These are phyloP conservation scores for Pseudoturritis turrita DNA, from an alignment of 345 rosid species.

Conservation along the genomic window DNA sequence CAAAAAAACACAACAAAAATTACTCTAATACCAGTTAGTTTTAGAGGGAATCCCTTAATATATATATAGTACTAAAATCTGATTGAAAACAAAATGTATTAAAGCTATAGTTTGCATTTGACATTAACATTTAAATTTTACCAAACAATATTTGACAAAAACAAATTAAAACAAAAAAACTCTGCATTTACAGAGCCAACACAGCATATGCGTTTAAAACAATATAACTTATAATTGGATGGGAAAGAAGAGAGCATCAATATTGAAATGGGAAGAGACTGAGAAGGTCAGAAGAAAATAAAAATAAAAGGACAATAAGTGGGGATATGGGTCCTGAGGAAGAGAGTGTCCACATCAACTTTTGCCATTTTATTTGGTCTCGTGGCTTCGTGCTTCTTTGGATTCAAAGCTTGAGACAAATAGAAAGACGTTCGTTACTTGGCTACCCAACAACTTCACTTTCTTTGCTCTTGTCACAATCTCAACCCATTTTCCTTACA, in stretches of 20 bases:
- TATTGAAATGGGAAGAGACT: slow-evolving; percentile 29
- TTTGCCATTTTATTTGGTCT: slow-evolving; percentile 22
- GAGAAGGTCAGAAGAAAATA: slow-evolving; percentile 19
- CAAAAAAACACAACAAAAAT: too few relatives aligned
- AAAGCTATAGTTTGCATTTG: too few relatives aligned
- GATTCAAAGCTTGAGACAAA: slow-evolving; percentile 28
- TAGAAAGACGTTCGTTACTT: slow-evolving; percentile 23
- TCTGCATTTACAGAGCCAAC: background rate
- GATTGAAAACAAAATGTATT: too few relatives aligned
- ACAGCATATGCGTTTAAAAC: background rate
- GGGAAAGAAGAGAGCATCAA: slow-evolving; percentile 28
- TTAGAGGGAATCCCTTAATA: background rate
- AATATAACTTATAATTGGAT: slow-evolving; percentile 10
- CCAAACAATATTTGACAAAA: background rate
- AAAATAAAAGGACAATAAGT: slow-evolving; percentile 12
- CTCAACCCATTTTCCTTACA: slow-evolving; percentile 17
- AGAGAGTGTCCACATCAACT: slow-evolving; percentile 24
- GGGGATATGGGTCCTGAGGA: slow-evolving; percentile 29
- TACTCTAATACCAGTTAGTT: background rate
- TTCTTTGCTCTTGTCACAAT: slow-evolving; percentile 33
- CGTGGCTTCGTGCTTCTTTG: slow-evolving; percentile 16
- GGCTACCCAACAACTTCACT: slow-evolving; percentile 31
- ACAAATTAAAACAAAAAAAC: background rate
- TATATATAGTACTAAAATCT: too few relatives aligned
- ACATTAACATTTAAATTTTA: too few relatives aligned